Conservation (phyloP, 768 basidiomycete genomes). For the Phlegmacium glaucopus region DNA sequence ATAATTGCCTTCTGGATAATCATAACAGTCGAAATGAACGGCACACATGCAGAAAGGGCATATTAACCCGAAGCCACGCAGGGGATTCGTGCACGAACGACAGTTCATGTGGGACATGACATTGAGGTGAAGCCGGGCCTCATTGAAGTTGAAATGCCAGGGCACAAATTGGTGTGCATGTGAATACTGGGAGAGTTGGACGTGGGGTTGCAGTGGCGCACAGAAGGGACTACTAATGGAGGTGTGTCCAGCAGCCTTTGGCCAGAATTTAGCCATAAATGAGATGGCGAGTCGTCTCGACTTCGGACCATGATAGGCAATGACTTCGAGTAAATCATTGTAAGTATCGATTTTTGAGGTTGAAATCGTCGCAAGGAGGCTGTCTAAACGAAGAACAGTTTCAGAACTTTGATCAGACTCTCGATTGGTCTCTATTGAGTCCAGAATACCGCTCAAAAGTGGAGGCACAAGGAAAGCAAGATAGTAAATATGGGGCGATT, state of each 20-base stretch:
- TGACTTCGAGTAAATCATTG: constrained; percentile 66
- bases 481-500: constrained; percentile 52
- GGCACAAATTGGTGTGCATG: constrained; percentile 65
- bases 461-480: constrained; percentile 61
- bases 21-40: constrained; percentile 80
- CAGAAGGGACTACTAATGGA: constrained; percentile 53
- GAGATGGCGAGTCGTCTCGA: constrained; percentile 54
- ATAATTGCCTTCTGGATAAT: constrained; percentile 61
- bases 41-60: constrained; percentile 69
- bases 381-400: constrained; percentile 49
- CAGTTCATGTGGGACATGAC: constrained; percentile 45
- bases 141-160: constrained; percentile 48
- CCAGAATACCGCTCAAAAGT: constrained; percentile 59
- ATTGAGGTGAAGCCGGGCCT: constrained; percentile 22
- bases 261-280: constrained; percentile 63
- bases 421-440: constrained; percentile 44
- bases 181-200: constrained; percentile 20
- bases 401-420: constrained; percentile 12
- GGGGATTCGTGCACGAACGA: constrained; percentile 46
- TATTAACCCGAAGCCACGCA: constrained; percentile 67
- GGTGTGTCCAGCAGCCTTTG: constrained; percentile 64
- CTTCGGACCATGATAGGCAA: constrained; percentile 59
- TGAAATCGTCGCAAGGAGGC: constrained; percentile 51
- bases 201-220: not conserved
- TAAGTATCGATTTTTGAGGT: constrained; percentile 63